phyloP scores from a whole-genome alignment of 2,329 filamentous ascomycete genomes.

The Emericellopsis atlantica region DNA sequence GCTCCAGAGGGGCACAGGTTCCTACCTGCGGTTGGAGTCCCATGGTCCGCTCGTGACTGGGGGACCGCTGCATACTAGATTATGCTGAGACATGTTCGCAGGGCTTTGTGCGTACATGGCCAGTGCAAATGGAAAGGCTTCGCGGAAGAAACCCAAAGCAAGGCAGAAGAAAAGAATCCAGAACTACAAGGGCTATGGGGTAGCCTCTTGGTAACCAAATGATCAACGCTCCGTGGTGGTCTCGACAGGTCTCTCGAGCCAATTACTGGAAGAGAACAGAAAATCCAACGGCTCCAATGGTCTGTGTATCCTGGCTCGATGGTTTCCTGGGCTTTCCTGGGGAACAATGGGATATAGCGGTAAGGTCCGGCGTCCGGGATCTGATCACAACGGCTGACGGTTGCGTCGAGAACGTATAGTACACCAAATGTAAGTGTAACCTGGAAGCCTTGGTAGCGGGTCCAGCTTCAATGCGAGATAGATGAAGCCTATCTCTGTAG shows the following conservation, averaged over 20 bases:
- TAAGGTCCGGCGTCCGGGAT: constrained; percentile 2
- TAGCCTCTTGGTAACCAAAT: constrained; percentile 1
- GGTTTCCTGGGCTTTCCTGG: neutral
- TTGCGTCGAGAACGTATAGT: neutral
- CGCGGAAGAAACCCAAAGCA: neutral
- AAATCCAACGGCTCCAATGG: neutral
- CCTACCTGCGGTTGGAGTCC: constrained; percentile 41
- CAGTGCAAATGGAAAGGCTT: neutral
- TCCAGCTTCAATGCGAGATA: constrained; percentile 1
- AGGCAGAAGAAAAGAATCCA: constrained; percentile 1
- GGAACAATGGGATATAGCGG: constrained; percentile 1
- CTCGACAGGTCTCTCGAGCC: neutral
- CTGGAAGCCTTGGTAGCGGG: neutral
- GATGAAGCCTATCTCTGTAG: neutral
- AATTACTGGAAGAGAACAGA: neutral
- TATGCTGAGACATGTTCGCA: constrained; percentile 31
- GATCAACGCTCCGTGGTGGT: neutral
- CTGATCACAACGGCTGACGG: constrained; percentile 2
- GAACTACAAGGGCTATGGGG: neutral
- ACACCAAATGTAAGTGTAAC: constrained; percentile 2
- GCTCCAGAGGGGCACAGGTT: constrained; percentile 4
- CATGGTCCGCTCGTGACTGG: constrained; percentile 34
- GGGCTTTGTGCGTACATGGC: constrained; percentile 11
- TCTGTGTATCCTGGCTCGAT: neutral
- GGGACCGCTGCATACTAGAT: constrained; percentile 33